Evolutionary conservation across 1,284 basidiomycete genomes (phyloP).

Genomic region (Calocybe gambosa): DNA sequence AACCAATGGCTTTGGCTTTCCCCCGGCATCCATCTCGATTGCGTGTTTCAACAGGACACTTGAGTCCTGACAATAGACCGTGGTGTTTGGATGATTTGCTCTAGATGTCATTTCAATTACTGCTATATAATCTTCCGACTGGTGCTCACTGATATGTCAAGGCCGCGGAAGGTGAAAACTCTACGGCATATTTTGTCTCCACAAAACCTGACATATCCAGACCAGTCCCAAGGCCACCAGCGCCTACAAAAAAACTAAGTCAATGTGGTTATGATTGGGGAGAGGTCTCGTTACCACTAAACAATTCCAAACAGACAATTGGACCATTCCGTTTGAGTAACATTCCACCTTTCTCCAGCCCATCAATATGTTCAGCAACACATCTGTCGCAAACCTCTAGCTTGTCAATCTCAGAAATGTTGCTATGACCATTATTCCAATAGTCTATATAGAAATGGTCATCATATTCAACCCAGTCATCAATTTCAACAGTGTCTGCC

Average conservation of each 20-base stretch:
- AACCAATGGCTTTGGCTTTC: constrained; percentile 29
- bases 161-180: constrained; percentile 57
- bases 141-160: constrained; percentile 46
- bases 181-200: constrained; percentile 60
- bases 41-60: constrained; percentile 55
- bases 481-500: constrained; percentile 25
- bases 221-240: constrained; percentile 64
- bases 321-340: constrained; percentile 33
- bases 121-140: neutral
- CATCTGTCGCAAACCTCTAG: constrained; percentile 31
- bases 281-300: constrained; percentile 41
- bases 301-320: constrained; percentile 55
- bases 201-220: constrained; percentile 53
- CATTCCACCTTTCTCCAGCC: constrained; percentile 22
- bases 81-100: constrained; percentile 48
- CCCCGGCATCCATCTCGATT: constrained; percentile 39
- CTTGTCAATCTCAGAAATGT: constrained; percentile 28
- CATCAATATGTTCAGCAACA: constrained; percentile 22
- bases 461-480: constrained; percentile 41
- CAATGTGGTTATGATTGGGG: neutral
- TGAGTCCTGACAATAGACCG: constrained; percentile 59
- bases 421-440: constrained; percentile 13
- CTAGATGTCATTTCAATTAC: constrained; percentile 27
- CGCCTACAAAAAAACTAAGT: constrained; percentile 36
- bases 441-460: constrained; percentile 53